Base-by-base conservation (phyloP, 306 rosid genomes). In the Corylus heterophylla region DNA sequence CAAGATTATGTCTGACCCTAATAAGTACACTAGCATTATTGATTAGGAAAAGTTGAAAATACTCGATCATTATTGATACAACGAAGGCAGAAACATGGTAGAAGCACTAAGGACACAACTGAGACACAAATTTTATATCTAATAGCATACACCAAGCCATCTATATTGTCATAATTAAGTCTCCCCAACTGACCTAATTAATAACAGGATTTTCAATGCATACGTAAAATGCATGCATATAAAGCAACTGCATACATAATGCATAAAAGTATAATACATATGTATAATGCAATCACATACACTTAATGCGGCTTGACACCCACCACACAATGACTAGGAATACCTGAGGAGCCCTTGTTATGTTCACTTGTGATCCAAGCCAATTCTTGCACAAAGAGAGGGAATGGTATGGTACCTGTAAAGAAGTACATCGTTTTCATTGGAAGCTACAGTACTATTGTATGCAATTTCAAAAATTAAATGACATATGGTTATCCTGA, bases 321-420 rank as follows among this genome's bases (percentile, higher is more conserved):
- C 75, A 66, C 59, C 22, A 61, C 51, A 35, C 47, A 76, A 69
- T 73, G 76, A 74, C 42, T 80, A 18, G 51, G 66, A 58, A 75
- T 91, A 93, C 99, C 98, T 95, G 98, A 47, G 99, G 99, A 74
- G 97, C 88, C 87, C 94, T 93, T 74, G 99, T 93, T 81, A 95
- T 89, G 91, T 93, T 95, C 86, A 93, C 99, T 82, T 87, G 89
- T 27, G 97, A 90, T 82, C 99, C 98, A 56, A 95, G 90, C 99
- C 99, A 95, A 78, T 82, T 90, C 88, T 95, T 95, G 94, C 98
- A 95, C 93, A 87, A 95, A 52, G 98, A 84, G 78, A 95, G 99
- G 85, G 99, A 95, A 81, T 90, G 78, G 87, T 95, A 95, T 27
- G 99, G 94, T 79, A 95, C 98, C 99, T 93, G 86, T 37, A 82